A percentile compares a stretch with the other conserved stretches of the same genome.
phyloP scores from a whole-genome alignment of 495 filamentous ascomycete genomes.

The Annulohypoxylon maeteangense region DNA sequence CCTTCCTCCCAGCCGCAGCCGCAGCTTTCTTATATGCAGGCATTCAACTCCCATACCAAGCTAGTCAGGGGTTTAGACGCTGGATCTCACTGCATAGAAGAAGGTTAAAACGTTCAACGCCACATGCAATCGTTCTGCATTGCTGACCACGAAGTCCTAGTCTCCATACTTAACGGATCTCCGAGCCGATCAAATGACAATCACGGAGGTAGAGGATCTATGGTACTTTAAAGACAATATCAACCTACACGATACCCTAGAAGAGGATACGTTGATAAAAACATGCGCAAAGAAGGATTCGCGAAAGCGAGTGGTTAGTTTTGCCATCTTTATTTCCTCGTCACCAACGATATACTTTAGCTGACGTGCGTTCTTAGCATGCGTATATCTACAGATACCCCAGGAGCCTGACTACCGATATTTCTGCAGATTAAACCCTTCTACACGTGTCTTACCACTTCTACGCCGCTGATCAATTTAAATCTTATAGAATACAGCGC shows the following conservation, averaged over 20 bases:
- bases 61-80: background rate
- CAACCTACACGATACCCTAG: background rate
- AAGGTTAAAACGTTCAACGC: background rate
- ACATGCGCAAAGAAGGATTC: conserved; percentile 20
- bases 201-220: background rate
- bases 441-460: background rate
- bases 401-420: background rate
- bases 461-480: conserved; percentile 6
- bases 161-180: too few species aligned
- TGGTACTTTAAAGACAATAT: background rate
- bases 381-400: conserved; percentile 1
- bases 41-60: background rate
- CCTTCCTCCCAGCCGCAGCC: background rate
- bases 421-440: conserved; percentile 16
- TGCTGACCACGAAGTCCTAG: background rate
- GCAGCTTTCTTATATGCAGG: background rate
- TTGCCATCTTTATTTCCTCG: background rate
- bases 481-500: background rate
- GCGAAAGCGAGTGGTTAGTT: background rate
- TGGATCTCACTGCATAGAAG: background rate
- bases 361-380: conserved; percentile 7
- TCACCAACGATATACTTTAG: conserved; percentile 5
- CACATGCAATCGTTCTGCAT: background rate
- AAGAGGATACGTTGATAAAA: background rate
- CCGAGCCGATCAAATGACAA: background rate